Conservation (phyloP, 768 basidiomycete species). For the Lactifluus subvellereus region DNA sequence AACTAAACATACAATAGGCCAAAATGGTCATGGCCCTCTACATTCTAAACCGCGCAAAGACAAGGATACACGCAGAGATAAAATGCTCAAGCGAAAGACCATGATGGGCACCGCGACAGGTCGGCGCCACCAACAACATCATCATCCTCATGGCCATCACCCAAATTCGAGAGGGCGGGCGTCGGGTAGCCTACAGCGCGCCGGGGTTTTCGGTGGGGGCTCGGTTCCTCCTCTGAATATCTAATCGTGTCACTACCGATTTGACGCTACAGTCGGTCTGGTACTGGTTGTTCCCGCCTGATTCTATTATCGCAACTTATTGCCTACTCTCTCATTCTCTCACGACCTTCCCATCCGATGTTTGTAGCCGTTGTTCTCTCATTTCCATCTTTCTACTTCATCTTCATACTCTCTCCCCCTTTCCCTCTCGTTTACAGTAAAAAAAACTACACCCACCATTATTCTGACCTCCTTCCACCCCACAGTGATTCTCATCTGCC, state of each 20-base stretch:
- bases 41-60: constrained; percentile 45
- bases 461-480: not conserved
- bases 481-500: not conserved
- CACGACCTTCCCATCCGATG: not conserved
- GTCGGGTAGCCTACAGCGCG: constrained; percentile 49
- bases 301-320: not conserved
- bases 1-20: constrained; percentile 34
- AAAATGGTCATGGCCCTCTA: constrained; percentile 29
- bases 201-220: constrained; percentile 27
- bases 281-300: not conserved
- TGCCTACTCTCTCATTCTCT: not conserved
- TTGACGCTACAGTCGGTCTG: not conserved
- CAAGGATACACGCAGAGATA: constrained; percentile 62
- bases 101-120: constrained; percentile 37
- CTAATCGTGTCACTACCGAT: constrained; percentile 2
- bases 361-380: not conserved
- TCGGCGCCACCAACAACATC: constrained; percentile 39
- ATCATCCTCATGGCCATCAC: constrained; percentile 53
- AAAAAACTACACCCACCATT: not conserved
- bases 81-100: constrained; percentile 51
- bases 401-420: not conserved
- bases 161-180: constrained; percentile 60
- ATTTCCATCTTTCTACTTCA: not conserved
- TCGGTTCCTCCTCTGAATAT: constrained; percentile 25
- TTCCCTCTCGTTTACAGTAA: not conserved